These are phyloP conservation scores for Zopfia rhizophila DNA, from an alignment of 2,329 filamentous ascomycete species.

Conservation along the genomic window DNA sequence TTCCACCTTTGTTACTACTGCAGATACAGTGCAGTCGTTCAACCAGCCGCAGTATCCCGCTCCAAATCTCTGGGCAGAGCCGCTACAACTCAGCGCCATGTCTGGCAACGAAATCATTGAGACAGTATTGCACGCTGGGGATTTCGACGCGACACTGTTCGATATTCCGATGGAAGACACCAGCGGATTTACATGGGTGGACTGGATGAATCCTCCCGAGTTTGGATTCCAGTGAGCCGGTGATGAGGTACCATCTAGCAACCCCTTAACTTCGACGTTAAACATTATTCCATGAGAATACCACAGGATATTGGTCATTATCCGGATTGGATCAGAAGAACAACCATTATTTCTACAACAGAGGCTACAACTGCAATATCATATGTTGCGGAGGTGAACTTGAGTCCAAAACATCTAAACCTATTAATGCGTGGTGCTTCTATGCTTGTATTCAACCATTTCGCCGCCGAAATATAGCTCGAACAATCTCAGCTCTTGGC, in stretches of 20 bases:
- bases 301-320: too few species aligned
- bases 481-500: too few species aligned
- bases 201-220: conserved; percentile 48
- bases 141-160: conserved; percentile 66
- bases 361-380: too few species aligned
- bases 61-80: conserved; percentile 33
- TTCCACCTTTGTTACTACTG: conserved; percentile 15
- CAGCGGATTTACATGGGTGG: conserved; percentile 43
- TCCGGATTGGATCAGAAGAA: too few species aligned
- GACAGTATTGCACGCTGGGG: conserved; percentile 71
- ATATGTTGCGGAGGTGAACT: too few species aligned
- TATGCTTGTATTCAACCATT: too few species aligned
- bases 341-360: too few species aligned
- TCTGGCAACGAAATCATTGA: conserved; percentile 75
- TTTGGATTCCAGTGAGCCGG: conserved; percentile 33
- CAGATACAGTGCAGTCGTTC: conserved; percentile 11
- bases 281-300: too few species aligned
- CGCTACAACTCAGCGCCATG: conserved; percentile 73
- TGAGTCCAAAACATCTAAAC: too few species aligned
- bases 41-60: conserved; percentile 25
- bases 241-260: background rate
- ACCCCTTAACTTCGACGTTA: too few species aligned
- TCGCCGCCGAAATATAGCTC: too few species aligned
- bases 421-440: too few species aligned
- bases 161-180: conserved; percentile 69